A percentile compares a stretch with the other conserved stretches of the same genome.
Evolutionary conservation across 1,284 basidiomycete species (phyloP).

Genomic region (Athelia psychrophila): DNA sequence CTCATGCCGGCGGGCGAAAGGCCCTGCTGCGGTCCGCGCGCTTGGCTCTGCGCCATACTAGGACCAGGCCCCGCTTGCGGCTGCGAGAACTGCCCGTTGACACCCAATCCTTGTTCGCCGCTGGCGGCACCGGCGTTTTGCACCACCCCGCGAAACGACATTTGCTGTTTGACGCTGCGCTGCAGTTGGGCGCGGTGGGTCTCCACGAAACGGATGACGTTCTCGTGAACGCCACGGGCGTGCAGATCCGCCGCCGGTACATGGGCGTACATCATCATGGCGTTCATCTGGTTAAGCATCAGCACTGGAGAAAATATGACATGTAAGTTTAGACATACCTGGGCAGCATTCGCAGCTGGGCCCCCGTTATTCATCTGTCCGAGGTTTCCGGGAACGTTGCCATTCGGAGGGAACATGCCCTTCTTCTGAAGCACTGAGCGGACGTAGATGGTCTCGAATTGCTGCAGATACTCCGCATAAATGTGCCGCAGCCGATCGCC

Average conservation of each 20-base stretch:
- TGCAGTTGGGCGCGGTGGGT: conserved; percentile 45
- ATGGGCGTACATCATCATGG: conserved; percentile 41
- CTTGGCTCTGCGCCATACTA: no score
- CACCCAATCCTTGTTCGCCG: not conserved
- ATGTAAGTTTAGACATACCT: not conserved
- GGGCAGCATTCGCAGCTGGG: conserved; percentile 5
- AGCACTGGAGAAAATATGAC: not conserved
- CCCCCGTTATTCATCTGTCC: conserved; percentile 5
- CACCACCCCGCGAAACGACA: conserved; percentile 29
- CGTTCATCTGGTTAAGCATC: conserved; percentile 33
- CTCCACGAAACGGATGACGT: conserved; percentile 58
- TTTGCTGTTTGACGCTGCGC: conserved; percentile 36
- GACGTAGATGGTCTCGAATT: conserved; percentile 58
- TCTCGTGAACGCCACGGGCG: conserved; percentile 43
- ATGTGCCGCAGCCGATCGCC: conserved; percentile 57
- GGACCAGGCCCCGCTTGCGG: no score
- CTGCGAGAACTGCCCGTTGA: not conserved
- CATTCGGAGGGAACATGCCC: conserved; percentile 17
- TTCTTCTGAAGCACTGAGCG: conserved; percentile 26
- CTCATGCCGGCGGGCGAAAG: conserved; percentile 12
- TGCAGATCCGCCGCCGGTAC: conserved; percentile 49
- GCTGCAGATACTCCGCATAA: conserved; percentile 54
- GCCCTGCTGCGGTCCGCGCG: conserved; percentile 2
- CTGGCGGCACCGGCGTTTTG: not conserved
- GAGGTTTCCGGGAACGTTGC: conserved; percentile 5